phyloP scores from a whole-genome alignment of 148 eudicot genomes.

The Vaccinium myrtillus region DNA sequence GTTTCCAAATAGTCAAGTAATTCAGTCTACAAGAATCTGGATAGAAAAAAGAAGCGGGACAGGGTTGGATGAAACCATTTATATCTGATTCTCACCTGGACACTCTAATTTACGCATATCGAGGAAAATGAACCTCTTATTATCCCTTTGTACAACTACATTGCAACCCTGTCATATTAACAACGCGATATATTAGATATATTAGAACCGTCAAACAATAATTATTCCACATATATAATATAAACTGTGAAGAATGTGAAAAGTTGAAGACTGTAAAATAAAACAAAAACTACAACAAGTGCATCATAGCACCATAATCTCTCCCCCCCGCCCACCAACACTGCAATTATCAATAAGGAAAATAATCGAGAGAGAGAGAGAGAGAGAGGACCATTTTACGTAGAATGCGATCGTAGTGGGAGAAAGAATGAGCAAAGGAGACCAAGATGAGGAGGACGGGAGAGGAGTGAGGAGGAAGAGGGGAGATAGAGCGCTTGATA shows the following conservation, averaged over 20 bases:
- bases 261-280: neutral
- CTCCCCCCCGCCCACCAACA: neutral
- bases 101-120: conserved; percentile 74
- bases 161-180: conserved; percentile 77
- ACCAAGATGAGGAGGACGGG: conserved; percentile 55
- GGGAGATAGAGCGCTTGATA: conserved; percentile 57
- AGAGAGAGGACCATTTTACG: conserved; percentile 59
- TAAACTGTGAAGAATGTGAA: neutral
- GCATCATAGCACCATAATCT: neutral
- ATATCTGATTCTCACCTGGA: conserved; percentile 55
- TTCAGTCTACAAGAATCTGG: neutral
- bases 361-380: neutral
- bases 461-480: conserved; percentile 27
- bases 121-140: conserved; percentile 66
- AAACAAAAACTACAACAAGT: neutral
- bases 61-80: conserved; percentile 1
- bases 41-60: neutral
- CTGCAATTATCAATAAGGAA: neutral
- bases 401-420: conserved; percentile 88
- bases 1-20: conserved; percentile 1
- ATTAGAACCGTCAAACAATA: conserved; percentile 14
- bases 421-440: conserved; percentile 79
- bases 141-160: conserved; percentile 66
- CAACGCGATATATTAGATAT: neutral
- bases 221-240: neutral